These are phyloP conservation scores for Inga leiocalycina DNA, from an alignment of 306 rosid genomes.

Conservation along the genomic window DNA sequence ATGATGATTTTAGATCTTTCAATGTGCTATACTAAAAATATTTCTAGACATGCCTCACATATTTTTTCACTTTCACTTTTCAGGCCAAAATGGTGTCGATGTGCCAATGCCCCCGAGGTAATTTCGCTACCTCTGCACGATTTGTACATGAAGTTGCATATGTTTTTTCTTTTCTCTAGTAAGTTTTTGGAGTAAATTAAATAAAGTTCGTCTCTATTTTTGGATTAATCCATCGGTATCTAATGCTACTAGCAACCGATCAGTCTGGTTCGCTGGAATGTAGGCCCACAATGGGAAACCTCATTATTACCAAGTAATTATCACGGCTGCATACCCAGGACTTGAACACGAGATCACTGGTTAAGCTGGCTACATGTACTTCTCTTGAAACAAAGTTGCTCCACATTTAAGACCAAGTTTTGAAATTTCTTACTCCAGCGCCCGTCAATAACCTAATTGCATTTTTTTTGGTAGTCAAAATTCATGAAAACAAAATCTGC, in stretches of 20 bases:
- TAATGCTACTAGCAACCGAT: no score
- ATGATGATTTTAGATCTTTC: slow-evolving; percentile 10
- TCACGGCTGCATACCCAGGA: no score
- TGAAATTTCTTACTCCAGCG: background rate
- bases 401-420: background rate
- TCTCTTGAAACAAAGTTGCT: background rate
- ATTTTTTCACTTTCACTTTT: slow-evolving; percentile 35
- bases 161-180: slow-evolving; percentile 1
- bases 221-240: background rate
- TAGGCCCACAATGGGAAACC: no score
- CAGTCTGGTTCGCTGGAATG: no score
- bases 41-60: background rate
- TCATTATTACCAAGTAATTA: no score
- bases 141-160: slow-evolving; percentile 13
- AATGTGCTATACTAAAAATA: slow-evolving; percentile 1
- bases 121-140: background rate
- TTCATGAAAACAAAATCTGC: background rate
- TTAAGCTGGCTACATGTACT: background rate
- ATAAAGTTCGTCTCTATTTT: background rate
- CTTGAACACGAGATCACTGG: no score
- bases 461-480: background rate
- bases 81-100: slow-evolving; percentile 54
- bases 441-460: background rate
- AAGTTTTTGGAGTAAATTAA: background rate
- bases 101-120: slow-evolving; percentile 53